These are phyloP conservation scores for Plasmodium malariae DNA, from an alignment of 169 alveolate species.

Conservation along the genomic window DNA sequence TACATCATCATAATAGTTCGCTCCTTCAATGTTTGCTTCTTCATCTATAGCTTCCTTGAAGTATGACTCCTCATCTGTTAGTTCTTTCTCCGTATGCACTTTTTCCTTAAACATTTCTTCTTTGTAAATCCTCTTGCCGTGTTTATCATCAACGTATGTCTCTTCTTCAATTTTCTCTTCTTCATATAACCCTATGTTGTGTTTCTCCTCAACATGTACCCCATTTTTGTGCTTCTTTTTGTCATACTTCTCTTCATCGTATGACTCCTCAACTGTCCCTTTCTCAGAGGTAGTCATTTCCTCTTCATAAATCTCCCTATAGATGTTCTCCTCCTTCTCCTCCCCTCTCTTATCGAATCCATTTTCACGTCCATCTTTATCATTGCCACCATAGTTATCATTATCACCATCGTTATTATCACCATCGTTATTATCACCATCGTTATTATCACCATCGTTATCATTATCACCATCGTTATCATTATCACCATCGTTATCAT, in stretches of 20 bases:
- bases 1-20: not conserved
- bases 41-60: not conserved
- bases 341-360: not conserved
- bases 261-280: not conserved
- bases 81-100: not conserved
- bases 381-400: too few relatives aligned
- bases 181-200: not conserved
- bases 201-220: not conserved
- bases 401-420: too few relatives aligned
- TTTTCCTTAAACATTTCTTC: not conserved
- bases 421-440: too few relatives aligned
- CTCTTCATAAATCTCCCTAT: conserved; percentile 1
- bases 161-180: not conserved
- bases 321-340: not conserved
- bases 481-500: too few relatives aligned
- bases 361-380: too few relatives aligned
- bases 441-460: too few relatives aligned
- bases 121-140: not conserved
- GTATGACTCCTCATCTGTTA: not conserved
- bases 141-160: not conserved
- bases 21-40: not conserved
- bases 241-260: not conserved
- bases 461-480: too few relatives aligned
- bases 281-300: not conserved
- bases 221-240: not conserved